Evolutionary conservation across 2,329 filamentous ascomycete genomes (phyloP), one percentile per base, ranked within the genome.

Genomic region (Nemania sp.): DNA sequence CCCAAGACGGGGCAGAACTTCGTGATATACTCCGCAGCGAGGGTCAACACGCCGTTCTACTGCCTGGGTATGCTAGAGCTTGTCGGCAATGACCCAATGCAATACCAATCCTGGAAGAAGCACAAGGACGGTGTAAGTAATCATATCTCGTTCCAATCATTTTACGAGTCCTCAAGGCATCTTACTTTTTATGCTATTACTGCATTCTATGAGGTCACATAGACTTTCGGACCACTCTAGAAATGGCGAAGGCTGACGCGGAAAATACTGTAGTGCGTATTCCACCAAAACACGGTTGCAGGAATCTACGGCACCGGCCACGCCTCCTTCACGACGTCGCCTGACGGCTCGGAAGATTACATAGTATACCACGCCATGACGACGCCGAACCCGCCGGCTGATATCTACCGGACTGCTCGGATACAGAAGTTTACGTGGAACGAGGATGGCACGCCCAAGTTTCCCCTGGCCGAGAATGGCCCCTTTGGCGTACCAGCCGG

Each of bases 1-100:
- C 74, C 74, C 11, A 69, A 62, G 55, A 76, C 73, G 39, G 73
- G 73, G 18, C 74, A 76, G 54, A 71, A 72, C 54, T 75, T 76
- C 43, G 68, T 75, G 25, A 69, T 76, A 17, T 76, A 75, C 63
- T 75, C 73, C 11, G 74, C 72, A 9, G 73, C 74, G n/a, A 69
- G 74, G 10, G 73, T 76, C 9, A 74, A 75, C 56, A 76, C 74
- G 7, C 74, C 74, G 2, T 75, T 71, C 62, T 76, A 76, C 64
- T 76, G 73, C 58, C 67, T 76, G 0, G 74, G 73, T 0, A 69
- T 75, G 71, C 69, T 76, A 4, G 73, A 76, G 63, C 71, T 76
- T 9, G 66, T 74, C 0, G 73, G 73, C 5, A 71, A 73, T 47
- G 73, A 76, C 61, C 73, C 73, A 6, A 74, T 76, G 73, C 62